phyloP scores from a whole-genome alignment of 495 filamentous ascomycete genomes.

The Penicillium argentinense region DNA sequence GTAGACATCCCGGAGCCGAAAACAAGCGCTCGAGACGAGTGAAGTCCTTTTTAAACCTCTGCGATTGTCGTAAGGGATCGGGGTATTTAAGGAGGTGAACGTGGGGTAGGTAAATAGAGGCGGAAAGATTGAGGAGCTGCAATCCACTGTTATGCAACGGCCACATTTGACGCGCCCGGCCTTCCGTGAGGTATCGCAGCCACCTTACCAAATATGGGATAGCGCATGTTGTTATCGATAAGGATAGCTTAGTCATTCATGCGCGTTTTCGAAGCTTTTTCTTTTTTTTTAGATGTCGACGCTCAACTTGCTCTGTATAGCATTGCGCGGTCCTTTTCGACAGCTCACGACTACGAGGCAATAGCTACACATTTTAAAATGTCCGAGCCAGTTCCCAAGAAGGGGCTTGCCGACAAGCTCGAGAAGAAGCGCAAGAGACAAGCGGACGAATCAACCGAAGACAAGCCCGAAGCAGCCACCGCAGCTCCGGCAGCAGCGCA shows the following conservation, averaged over 20 bases:
- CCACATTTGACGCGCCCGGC: no score
- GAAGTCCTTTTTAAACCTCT: not conserved
- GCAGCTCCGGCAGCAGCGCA: conserved; percentile 19
- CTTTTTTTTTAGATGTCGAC: not conserved
- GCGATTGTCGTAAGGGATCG: not conserved
- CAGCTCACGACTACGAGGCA: no score
- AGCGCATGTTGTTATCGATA: not conserved
- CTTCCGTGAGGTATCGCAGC: no score
- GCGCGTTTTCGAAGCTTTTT: conserved; percentile 1
- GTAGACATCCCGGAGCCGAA: conserved; percentile 30
- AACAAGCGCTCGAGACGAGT: not conserved
- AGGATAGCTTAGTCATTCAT: not conserved
- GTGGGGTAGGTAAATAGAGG: conserved; percentile 3
- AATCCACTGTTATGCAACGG: no score
- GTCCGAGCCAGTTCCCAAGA: conserved; percentile 19
- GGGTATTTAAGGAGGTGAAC: not conserved
- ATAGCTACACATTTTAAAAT: conserved; percentile 9
- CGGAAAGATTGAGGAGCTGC: not conserved
- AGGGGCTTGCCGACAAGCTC: conserved; percentile 37
- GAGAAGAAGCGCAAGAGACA: conserved; percentile 55
- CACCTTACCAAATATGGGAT: not conserved
- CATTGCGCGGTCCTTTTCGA: no score
- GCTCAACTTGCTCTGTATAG: not conserved
- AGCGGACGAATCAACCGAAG: conserved; percentile 43
- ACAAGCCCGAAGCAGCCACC: conserved; percentile 27